Percentiles rank a stretch among this genome's conserved stretches.
Conservation (phyloP, 371 early-diverging fungal species). For the Apophysomyces ossiformis region DNA sequence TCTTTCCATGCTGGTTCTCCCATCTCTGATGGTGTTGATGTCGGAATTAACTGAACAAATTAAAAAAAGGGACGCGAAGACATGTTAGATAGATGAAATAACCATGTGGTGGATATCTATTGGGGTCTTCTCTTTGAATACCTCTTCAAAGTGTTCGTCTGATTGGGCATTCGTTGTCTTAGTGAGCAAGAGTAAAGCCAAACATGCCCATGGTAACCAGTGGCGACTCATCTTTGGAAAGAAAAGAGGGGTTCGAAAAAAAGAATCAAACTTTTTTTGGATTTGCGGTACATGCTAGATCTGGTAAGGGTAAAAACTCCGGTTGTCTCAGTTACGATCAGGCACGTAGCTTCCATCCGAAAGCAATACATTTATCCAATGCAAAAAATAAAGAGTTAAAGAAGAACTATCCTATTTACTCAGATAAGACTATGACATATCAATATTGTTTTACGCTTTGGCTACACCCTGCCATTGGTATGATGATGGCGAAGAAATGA, state of each 20-base stretch:
- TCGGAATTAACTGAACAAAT: neutral
- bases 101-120: neutral
- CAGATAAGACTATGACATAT: too few species aligned
- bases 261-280: neutral
- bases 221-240: neutral
- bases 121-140: conserved; percentile 3
- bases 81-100: neutral
- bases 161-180: conserved; percentile 20
- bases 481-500: conserved; percentile 1
- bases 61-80: neutral
- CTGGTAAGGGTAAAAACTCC: too few species aligned
- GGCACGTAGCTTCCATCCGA: too few species aligned
- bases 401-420: neutral
- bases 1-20: neutral
- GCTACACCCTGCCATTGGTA: neutral
- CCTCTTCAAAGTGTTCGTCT: conserved; percentile 35
- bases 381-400: neutral
- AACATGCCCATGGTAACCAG: neutral
- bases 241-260: neutral
- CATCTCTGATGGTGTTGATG: neutral
- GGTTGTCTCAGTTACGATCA: too few species aligned
- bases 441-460: too few species aligned
- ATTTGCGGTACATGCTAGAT: too few species aligned
- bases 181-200: neutral
- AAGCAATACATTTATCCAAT: neutral